Evolutionary conservation across 495 filamentous ascomycete genomes (phyloP).

Genomic region (Annulohypoxylon bovei): DNA sequence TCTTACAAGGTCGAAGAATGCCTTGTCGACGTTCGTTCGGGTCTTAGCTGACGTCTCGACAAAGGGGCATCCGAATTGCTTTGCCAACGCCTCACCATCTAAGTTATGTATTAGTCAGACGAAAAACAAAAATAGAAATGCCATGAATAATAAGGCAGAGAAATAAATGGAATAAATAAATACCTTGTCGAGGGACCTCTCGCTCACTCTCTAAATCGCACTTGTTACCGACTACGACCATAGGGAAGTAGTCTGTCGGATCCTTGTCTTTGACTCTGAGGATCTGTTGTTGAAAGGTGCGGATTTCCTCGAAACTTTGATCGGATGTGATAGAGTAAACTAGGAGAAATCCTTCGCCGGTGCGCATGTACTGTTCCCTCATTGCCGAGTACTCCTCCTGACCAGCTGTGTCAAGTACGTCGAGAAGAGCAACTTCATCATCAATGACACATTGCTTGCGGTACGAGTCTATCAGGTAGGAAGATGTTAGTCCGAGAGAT

Average conservation of each 20-base stretch:
- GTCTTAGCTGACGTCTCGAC: conserved; percentile 99
- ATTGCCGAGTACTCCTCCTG: conserved; percentile 99
- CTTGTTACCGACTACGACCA: conserved; percentile 99
- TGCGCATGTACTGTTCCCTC: conserved; percentile 99
- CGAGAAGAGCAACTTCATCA: conserved; percentile 95
- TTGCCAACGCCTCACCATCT: conserved; percentile 92
- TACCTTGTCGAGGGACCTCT: conserved; percentile 91
- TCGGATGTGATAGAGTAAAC: conserved; percentile 98
- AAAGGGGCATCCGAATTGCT: conserved; percentile 92
- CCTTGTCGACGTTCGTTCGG: conserved; percentile 96
- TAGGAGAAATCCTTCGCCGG: conserved; percentile 96
- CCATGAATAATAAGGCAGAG: not conserved
- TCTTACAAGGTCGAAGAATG: conserved; percentile 96
- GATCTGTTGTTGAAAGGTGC: conserved; percentile 98
- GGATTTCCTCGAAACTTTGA: conserved; percentile 97
- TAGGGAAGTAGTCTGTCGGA: conserved; percentile 86
- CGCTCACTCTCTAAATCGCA: conserved; percentile 95
- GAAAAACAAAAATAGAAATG: conserved; percentile 33
- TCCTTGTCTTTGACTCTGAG: conserved; percentile 94
- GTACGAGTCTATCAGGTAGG: conserved; percentile 80
- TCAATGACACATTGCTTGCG: conserved; percentile 99
- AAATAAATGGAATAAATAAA: conserved; percentile 30
- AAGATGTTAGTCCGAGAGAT: conserved; percentile 14
- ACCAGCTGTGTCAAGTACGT: conserved; percentile 96
- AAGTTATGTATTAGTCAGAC: conserved; percentile 27